These are phyloP conservation scores for Blastobotrys aristatus DNA, from an alignment of 1,139 yeast species.

Conservation along the genomic window DNA sequence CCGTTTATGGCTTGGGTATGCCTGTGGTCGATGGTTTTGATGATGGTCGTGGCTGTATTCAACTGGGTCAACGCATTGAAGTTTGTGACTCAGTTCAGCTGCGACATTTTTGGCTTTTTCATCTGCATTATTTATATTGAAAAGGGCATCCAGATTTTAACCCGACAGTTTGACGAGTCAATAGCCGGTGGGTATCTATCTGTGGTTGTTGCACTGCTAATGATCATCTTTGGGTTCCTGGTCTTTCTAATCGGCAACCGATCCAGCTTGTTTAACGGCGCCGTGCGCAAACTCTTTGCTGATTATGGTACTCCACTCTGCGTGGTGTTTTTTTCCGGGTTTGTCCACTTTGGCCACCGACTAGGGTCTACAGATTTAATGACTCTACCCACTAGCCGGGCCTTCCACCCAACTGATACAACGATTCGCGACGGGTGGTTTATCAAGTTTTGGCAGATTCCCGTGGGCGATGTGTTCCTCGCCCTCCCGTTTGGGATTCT, in stretches of 20 bases:
- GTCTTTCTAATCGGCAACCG: constrained; percentile 57
- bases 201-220: constrained; percentile 62
- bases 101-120: constrained; percentile 91
- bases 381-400: constrained; percentile 60
- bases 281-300: constrained; percentile 61
- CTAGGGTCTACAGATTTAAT: constrained; percentile 50
- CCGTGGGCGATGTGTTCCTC: constrained; percentile 70
- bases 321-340: constrained; percentile 88
- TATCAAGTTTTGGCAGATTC: constrained; percentile 70
- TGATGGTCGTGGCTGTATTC: constrained; percentile 61
- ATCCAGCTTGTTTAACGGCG: constrained; percentile 57
- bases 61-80: constrained; percentile 67
- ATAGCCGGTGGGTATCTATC: constrained; percentile 61
- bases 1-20: constrained; percentile 96
- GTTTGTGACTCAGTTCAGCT: constrained; percentile 75
- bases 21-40: constrained; percentile 85
- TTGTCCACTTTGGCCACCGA: constrained; percentile 82
- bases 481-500: constrained; percentile 91
- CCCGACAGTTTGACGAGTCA: constrained; percentile 52
- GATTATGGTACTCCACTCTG: constrained; percentile 84
- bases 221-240: constrained; percentile 70
- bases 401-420: constrained; percentile 66
- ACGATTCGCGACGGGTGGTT: constrained; percentile 56
- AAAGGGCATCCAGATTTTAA: constrained; percentile 79
- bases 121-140: constrained; percentile 86